Evolutionary conservation across 2,329 filamentous ascomycete species (phyloP), one percentile per base, ranked within the genome.

Genomic region (Penicillium thymicola): DNA sequence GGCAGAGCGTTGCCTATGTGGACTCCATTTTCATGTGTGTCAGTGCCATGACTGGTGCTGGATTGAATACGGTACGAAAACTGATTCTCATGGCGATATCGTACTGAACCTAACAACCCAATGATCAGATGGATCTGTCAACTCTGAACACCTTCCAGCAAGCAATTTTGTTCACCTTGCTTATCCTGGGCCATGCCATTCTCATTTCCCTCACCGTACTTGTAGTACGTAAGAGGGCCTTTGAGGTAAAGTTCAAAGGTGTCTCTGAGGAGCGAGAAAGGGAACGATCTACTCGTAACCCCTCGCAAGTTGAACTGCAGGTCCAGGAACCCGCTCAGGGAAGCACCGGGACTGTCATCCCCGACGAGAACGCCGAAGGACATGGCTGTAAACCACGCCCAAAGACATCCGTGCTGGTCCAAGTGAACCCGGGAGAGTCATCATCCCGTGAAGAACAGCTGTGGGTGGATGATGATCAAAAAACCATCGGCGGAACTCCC

Each of bases 61-160:
- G 88, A 0, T 75, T 90, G 55, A 89, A 89, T 64, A 88, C 86
- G 1, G 81, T 74, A 70, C 18, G 63, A 49, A 36, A 49, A 36
- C 48, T 42, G 16, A 16, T 21, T n/a, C 40, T 5, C 16, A 36
- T 51, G 28, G 8, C 16, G 36, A 16, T 51, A n/a, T 51, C 4
- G 13, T 10, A 11, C n/a, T 9, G 13, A 25, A 8, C 3, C 44
- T 50, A 16, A 42, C 16, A 4, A 49, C 9, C 18, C 34, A 14
- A 36, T 85, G 62, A 16, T 50, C 32, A 74, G 72, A 54, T 76
- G 36, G 71, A 75, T 41, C 73, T 89, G 25, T 86, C 82, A 54
- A 75, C 78, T 28, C 67, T 90, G 65, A 89, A 85, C 38, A 86
- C 82, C 0, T 87, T 85, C 67, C 88, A 90, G 70, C 88, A 90